Evolutionary conservation across 2,329 filamentous ascomycete genomes (phyloP).

Genomic region (Talaromyces pinophilus): DNA sequence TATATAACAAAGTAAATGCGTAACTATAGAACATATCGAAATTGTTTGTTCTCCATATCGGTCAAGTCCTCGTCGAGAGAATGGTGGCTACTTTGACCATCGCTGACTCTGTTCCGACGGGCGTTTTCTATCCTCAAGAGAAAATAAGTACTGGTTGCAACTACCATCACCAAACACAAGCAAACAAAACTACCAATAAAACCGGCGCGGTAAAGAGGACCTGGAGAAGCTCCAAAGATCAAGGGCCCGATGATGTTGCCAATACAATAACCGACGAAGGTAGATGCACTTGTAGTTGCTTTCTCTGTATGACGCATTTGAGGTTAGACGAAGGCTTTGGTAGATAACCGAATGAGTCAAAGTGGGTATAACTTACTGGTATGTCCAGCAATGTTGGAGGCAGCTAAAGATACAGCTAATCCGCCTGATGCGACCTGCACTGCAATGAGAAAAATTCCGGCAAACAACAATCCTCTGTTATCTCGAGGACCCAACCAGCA

Average conservation of each 20-base stretch:
- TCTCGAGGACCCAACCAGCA: slow-evolving; percentile 16
- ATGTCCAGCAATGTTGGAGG: slow-evolving; percentile 17
- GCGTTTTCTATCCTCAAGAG: not conserved
- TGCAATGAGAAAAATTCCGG: slow-evolving; percentile 17
- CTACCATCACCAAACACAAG: not conserved
- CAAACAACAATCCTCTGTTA: slow-evolving; percentile 13
- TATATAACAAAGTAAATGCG: not conserved
- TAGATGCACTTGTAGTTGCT: slow-evolving; percentile 16
- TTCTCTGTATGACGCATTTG: slow-evolving; percentile 1
- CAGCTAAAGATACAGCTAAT: slow-evolving; percentile 19
- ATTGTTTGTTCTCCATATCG: not conserved
- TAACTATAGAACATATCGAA: not conserved
- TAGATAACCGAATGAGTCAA: not conserved
- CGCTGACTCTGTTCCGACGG: not conserved
- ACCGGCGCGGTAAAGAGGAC: slow-evolving; percentile 5
- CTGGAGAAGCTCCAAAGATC: slow-evolving; percentile 18
- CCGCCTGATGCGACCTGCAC: slow-evolving; percentile 18
- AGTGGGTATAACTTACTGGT: not conserved
- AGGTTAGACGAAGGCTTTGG: not conserved
- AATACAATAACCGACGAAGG: slow-evolving; percentile 16
- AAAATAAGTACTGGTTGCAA: not conserved
- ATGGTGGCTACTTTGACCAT: not conserved
- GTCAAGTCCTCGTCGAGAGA: not conserved
- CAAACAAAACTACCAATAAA: not conserved
- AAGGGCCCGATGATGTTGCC: slow-evolving; percentile 18